phyloP scores from a whole-genome alignment of 257 asterid genomes.

The Ilex aquifolium region DNA sequence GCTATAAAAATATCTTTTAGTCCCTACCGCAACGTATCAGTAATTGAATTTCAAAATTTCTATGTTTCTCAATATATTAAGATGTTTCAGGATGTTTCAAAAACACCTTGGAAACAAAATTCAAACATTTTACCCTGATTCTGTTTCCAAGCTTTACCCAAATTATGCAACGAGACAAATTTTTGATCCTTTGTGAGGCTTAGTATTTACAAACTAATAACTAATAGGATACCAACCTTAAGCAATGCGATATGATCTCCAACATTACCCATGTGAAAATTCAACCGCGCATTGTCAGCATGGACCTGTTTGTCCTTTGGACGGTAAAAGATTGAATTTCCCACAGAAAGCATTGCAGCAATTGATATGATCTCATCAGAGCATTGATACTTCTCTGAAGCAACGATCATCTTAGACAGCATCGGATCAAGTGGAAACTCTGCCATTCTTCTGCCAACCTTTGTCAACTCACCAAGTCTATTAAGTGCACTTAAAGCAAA shows the following conservation, averaged over 20 bases:
- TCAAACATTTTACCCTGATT: no score
- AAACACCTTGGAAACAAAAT: no score
- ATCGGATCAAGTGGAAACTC: conserved; percentile 96
- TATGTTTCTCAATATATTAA: no score
- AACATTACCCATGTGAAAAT: conserved; percentile 89
- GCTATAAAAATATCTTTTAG: no score
- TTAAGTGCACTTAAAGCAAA: conserved; percentile 91
- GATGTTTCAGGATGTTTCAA: no score
- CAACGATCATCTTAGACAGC: conserved; percentile 92
- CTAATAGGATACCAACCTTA: conserved; percentile 39
- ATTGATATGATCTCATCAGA: conserved; percentile 85
- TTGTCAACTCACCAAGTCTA: conserved; percentile 77
- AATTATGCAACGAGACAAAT: no score
- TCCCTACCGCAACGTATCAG: no score
- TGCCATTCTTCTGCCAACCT: conserved; percentile 91
- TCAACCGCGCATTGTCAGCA: conserved; percentile 90
- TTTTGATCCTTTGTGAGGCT: no score
- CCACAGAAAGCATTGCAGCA: conserved; percentile 90
- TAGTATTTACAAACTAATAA: no score
- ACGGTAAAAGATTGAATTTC: conserved; percentile 88
- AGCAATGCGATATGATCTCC: conserved; percentile 90
- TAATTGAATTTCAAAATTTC: no score
- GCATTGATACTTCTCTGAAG: conserved; percentile 76
- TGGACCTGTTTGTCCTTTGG: conserved; percentile 93
- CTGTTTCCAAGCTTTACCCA: no score